These are phyloP conservation scores for Sphagnum magellanicum DNA, from an alignment of 228 moss, liverwort and hornwort genomes.

Conservation along the genomic window DNA sequence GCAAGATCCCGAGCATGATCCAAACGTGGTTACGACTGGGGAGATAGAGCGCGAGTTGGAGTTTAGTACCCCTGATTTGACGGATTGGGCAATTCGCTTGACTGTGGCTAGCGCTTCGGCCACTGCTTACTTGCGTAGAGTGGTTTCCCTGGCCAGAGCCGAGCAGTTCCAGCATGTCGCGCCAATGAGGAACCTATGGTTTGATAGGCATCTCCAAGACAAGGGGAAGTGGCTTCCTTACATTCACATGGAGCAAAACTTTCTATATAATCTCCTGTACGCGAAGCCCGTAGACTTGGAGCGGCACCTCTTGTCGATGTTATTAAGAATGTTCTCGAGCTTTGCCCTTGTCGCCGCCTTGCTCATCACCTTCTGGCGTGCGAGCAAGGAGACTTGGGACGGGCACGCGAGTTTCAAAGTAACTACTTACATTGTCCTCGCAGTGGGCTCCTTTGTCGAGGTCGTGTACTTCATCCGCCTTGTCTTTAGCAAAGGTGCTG, in stretches of 20 bases:
- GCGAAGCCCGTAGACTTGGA: background rate
- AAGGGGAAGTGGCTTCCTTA: conserved; percentile 2
- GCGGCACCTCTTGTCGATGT: background rate
- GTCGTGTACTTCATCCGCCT: conserved; percentile 1
- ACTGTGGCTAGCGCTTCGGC: conserved; percentile 15
- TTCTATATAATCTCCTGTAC: background rate
- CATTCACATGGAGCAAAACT: conserved; percentile 6
- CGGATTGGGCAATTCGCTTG: conserved; percentile 1
- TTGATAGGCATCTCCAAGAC: background rate
- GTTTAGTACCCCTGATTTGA: background rate
- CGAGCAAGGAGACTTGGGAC: background rate
- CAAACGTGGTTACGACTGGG: conserved; percentile 3
- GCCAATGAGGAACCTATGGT: conserved; percentile 2
- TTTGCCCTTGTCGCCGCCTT: background rate
- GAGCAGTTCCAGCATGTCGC: background rate
- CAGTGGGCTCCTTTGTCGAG: conserved; percentile 4
- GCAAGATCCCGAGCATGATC: background rate
- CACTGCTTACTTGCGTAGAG: conserved; percentile 3
- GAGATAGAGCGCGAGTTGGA: conserved; percentile 2
- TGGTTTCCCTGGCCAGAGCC: background rate
- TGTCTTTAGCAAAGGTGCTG: conserved; percentile 10
- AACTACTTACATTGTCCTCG: conserved; percentile 2
- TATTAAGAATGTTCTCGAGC: background rate
- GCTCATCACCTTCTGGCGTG: background rate
- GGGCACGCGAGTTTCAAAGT: background rate